Percentiles rank a stretch among this genome's conserved stretches.
These are phyloP conservation scores for Phytophthora europaea DNA, from an alignment of 352 stramenopile genomes.

Conservation along the genomic window DNA sequence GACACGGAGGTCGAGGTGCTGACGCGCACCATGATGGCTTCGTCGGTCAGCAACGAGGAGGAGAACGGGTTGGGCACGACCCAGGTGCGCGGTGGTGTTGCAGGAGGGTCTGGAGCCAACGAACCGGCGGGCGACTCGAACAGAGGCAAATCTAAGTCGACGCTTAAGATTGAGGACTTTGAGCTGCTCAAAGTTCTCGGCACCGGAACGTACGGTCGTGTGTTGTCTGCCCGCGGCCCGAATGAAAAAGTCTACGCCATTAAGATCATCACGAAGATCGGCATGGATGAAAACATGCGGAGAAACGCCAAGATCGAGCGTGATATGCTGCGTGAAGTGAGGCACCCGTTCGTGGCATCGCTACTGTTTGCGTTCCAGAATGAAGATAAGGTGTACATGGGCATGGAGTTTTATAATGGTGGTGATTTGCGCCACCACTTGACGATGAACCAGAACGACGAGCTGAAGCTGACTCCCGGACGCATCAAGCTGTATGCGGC, in stretches of 20 bases:
- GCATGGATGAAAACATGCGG: slow-evolving; percentile 86
- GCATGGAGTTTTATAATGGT: slow-evolving; percentile 98
- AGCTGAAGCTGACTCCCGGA: slow-evolving; percentile 71
- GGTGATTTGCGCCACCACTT: slow-evolving; percentile 94
- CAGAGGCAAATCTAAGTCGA: slow-evolving; percentile 81
- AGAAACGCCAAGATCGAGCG: slow-evolving; percentile 93
- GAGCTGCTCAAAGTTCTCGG: slow-evolving; percentile 88
- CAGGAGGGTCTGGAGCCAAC: slow-evolving; percentile 19
- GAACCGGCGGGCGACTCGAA: slow-evolving; percentile 36
- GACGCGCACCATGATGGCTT: slow-evolving; percentile 64
- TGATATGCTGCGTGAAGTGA: slow-evolving; percentile 95
- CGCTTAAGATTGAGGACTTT: slow-evolving; percentile 89
- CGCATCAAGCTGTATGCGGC: slow-evolving; percentile 90
- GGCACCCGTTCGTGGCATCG: slow-evolving; percentile 98
- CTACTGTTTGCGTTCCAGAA: slow-evolving; percentile 98
- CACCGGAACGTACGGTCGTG: slow-evolving; percentile 86
- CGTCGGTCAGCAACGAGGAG: slow-evolving; percentile 75
- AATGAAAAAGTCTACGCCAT: slow-evolving; percentile 87
- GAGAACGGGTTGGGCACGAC: slow-evolving; percentile 47
- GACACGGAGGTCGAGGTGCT: slow-evolving; percentile 74
- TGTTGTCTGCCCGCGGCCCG: slow-evolving; percentile 75
- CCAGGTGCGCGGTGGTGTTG: slow-evolving; percentile 28
- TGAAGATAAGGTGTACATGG: slow-evolving; percentile 98
- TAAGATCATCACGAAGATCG: slow-evolving; percentile 92
- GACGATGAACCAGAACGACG: slow-evolving; percentile 71